A percentile compares a stretch with the other conserved stretches of the same genome.
phyloP scores from a whole-genome alignment of 306 rosid species.

The Biancaea sappan region DNA sequence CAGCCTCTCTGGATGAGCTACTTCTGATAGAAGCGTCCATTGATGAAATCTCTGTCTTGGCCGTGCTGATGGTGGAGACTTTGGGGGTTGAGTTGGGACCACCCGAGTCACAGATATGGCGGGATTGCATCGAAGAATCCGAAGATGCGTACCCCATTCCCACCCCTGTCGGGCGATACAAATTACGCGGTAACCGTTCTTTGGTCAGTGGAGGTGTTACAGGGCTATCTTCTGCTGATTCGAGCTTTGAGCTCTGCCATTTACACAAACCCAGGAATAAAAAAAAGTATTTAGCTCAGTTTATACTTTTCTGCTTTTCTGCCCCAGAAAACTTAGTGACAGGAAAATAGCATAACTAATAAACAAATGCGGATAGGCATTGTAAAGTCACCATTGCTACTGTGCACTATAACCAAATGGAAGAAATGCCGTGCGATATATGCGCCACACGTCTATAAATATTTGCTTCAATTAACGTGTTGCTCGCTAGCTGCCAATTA shows the following conservation, averaged over 20 bases:
- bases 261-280: not conserved
- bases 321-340: not conserved
- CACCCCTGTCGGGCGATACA: constrained; percentile 35
- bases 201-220: constrained; percentile 39
- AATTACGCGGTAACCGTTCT: constrained; percentile 36
- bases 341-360: not conserved
- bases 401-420: not conserved
- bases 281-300: not conserved
- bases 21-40: constrained; percentile 45
- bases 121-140: constrained; percentile 45
- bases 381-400: not conserved
- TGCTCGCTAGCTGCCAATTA: constrained; percentile 5
- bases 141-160: constrained; percentile 45
- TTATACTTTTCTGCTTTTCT: not conserved
- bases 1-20: constrained; percentile 44
- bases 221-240: constrained; percentile 40
- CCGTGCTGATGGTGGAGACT: constrained; percentile 35
- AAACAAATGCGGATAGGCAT: not conserved
- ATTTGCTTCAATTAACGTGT: not conserved
- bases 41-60: constrained; percentile 43
- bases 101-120: constrained; percentile 31
- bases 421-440: not conserved
- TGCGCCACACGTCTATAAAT: constrained; percentile 3
- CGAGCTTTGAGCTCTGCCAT: constrained; percentile 37
- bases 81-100: constrained; percentile 45